Conservation (phyloP, 768 basidiomycete species). For the Myochromella boudieri region DNA sequence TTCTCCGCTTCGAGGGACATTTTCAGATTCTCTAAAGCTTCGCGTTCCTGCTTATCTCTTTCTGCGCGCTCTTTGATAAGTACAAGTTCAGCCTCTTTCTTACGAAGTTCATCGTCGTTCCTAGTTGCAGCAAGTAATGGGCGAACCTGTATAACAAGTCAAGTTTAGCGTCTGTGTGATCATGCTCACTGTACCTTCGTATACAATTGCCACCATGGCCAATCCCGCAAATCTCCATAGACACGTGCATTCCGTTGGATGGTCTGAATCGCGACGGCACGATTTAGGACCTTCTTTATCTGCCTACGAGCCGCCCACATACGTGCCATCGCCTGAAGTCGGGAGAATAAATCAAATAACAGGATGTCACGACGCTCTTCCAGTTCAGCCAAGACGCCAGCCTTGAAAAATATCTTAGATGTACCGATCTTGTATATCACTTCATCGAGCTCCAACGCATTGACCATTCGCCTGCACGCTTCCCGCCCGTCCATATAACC, state of each 20-base stretch:
- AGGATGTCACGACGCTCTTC: constrained; percentile 89
- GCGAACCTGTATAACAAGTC: constrained; percentile 59
- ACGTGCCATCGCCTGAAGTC: constrained; percentile 82
- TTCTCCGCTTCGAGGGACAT: constrained; percentile 86
- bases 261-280: constrained; percentile 86
- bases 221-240: constrained; percentile 86
- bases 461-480: constrained; percentile 89
- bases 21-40: constrained; percentile 75
- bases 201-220: constrained; percentile 99
- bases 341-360: constrained; percentile 87
- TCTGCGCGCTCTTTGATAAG: constrained; percentile 84
- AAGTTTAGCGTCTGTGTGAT: not conserved
- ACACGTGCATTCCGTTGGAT: constrained; percentile 94
- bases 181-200: constrained; percentile 63
- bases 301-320: constrained; percentile 87
- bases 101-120: constrained; percentile 86
- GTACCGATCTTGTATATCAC: constrained; percentile 87
- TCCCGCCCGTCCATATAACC: constrained; percentile 99
- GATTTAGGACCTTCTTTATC: constrained; percentile 92
- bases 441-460: constrained; percentile 84
- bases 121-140: constrained; percentile 91
- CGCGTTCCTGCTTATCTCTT: constrained; percentile 79
- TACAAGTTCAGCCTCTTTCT: constrained; percentile 82
- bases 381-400: constrained; percentile 92
- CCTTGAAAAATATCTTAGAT: constrained; percentile 99